Conservation (phyloP, 805 yeast genomes). For the Candida ulmi region DNA sequence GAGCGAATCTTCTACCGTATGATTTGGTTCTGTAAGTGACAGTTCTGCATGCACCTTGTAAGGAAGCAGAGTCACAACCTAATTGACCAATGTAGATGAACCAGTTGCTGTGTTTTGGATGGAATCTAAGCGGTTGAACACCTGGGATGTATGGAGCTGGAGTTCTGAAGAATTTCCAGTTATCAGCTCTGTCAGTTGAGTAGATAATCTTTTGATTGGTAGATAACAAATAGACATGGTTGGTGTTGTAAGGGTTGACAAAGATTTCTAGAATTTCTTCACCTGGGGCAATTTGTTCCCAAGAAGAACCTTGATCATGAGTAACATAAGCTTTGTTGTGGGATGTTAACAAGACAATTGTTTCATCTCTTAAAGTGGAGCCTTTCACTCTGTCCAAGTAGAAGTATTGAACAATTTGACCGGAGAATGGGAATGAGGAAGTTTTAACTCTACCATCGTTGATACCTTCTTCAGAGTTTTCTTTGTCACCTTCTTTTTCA, state of each 20-base stretch:
- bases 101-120: conserved; percentile 46
- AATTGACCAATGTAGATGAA: conserved; percentile 68
- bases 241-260: conserved; percentile 55
- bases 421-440: conserved; percentile 40
- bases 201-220: conserved; percentile 36
- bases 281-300: conserved; percentile 24
- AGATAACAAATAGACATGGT: conserved; percentile 32
- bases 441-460: conserved; percentile 31
- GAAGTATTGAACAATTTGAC: conserved; percentile 47
- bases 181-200: conserved; percentile 64
- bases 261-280: conserved; percentile 47
- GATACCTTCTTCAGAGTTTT: conserved; percentile 28
- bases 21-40: conserved; percentile 60
- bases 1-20: conserved; percentile 58
- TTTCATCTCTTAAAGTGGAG: conserved; percentile 48
- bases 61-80: conserved; percentile 36
- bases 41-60: conserved; percentile 40
- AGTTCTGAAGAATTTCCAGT: conserved; percentile 37
- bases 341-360: conserved; percentile 55
- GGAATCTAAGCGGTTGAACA: conserved; percentile 56
- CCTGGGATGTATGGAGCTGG: conserved; percentile 45
- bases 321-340: conserved; percentile 55
- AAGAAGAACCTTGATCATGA: conserved; percentile 40
- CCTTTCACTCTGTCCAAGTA: conserved; percentile 44
- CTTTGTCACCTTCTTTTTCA: conserved; percentile 29